Percentiles rank a stretch among this genome's conserved stretches.
Evolutionary conservation across 2,329 filamentous ascomycete genomes (phyloP).

Genomic region (Sporothrix phasma): DNA sequence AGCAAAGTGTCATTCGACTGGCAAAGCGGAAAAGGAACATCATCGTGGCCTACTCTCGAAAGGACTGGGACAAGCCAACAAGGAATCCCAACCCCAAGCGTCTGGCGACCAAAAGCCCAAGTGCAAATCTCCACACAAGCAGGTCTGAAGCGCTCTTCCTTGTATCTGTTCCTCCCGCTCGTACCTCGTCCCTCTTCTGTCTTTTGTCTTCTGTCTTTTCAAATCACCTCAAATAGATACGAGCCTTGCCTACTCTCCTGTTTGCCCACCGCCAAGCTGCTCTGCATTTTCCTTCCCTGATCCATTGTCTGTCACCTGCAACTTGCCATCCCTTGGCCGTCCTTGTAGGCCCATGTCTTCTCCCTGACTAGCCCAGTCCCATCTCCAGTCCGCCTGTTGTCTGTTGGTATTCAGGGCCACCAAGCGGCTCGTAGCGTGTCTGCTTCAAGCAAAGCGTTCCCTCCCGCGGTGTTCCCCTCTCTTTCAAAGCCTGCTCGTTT

Average conservation of each 20-base stretch:
- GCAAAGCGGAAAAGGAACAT: not conserved
- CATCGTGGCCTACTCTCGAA: not conserved
- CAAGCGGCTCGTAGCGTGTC: not conserved
- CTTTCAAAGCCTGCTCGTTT: constrained; percentile 9
- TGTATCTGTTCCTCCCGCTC: not conserved
- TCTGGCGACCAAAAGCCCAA: not conserved
- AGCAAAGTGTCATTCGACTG: not conserved
- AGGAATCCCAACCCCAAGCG: not conserved
- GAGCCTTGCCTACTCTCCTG: not conserved
- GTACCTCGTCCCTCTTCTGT: no score
- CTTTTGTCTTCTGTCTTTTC: no score
- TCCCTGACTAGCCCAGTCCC: not conserved
- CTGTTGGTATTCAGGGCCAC: constrained; percentile 3
- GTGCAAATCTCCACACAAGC: no score
- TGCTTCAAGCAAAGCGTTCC: constrained; percentile 3
- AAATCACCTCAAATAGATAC: no score
- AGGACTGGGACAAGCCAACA: not conserved
- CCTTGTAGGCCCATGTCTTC: not conserved
- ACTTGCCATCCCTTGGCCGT: not conserved
- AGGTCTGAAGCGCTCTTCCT: not conserved
- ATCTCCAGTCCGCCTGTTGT: not conserved
- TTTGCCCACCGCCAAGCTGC: not conserved
- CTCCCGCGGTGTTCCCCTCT: no score
- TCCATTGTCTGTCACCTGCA: not conserved
- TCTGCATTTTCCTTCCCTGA: not conserved